Evolutionary conservation across 179 eudicot genomes (phyloP).

Genomic region (Spergularia azorica): DNA sequence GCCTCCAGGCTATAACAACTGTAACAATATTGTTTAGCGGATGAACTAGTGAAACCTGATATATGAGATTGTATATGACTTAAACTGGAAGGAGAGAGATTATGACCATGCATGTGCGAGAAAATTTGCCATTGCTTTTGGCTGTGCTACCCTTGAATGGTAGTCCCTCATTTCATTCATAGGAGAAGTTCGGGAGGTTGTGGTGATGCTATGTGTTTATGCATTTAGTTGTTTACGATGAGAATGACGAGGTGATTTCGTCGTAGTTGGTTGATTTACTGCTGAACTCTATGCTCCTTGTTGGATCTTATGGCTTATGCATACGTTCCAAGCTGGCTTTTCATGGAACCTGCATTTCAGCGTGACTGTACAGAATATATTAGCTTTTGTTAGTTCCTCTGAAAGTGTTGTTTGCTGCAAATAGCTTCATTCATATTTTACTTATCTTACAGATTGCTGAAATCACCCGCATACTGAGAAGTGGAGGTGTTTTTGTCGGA

Average conservation of each 20-base stretch:
- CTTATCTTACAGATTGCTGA: constrained; percentile 68
- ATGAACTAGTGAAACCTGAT: not conserved
- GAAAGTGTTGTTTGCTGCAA: not conserved
- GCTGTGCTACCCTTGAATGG: not conserved
- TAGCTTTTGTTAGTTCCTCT: not conserved
- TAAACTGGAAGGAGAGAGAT: not conserved
- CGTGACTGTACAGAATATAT: not conserved
- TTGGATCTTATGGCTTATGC: not conserved
- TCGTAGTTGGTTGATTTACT: not conserved
- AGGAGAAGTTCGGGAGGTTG: not conserved
- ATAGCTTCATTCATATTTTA: constrained; percentile 2
- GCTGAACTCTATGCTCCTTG: not conserved
- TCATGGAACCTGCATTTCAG: not conserved
- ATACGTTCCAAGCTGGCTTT: not conserved
- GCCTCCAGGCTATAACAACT: not conserved
- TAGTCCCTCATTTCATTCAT: not conserved
- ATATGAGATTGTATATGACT: not conserved
- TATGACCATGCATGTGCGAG: not conserved
- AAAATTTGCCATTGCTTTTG: not conserved
- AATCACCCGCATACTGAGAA: constrained; percentile 76
- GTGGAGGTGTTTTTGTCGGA: constrained; percentile 93
- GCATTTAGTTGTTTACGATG: not conserved
- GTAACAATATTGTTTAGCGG: not conserved
- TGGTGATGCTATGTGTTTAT: not conserved
- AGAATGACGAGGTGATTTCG: not conserved